A percentile compares a stretch with the other conserved stretches of the same genome.
phyloP scores from a whole-genome alignment of 345 rosid genomes.

The Lepidium aucheri region DNA sequence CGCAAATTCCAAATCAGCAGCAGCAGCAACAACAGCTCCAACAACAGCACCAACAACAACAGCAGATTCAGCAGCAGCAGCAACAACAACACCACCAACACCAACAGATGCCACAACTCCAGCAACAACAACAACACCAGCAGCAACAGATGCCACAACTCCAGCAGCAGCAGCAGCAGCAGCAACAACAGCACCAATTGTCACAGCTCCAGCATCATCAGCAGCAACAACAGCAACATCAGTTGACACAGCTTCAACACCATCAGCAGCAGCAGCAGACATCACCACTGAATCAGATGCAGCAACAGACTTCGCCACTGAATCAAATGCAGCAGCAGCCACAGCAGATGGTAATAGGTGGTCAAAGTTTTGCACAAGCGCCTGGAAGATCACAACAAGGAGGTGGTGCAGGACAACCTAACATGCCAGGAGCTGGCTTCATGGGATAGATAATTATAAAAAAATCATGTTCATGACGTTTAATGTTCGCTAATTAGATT shows the following conservation, averaged over 20 bases:
- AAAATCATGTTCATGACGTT: not conserved
- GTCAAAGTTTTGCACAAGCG: constrained; percentile 67
- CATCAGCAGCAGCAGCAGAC: constrained; percentile 31
- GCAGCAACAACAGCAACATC: constrained; percentile 33
- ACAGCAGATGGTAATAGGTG: constrained; percentile 68
- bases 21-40: constrained; percentile 29
- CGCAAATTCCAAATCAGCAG: constrained; percentile 72
- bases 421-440: constrained; percentile 69
- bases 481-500: not conserved
- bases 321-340: constrained; percentile 45
- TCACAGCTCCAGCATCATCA: constrained; percentile 36
- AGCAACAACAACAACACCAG: constrained; percentile 30
- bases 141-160: constrained; percentile 35
- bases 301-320: constrained; percentile 26
- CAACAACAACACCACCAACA: constrained; percentile 36
- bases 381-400: constrained; percentile 56
- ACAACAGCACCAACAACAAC: constrained; percentile 24
- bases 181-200: constrained; percentile 33
- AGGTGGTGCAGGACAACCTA: constrained; percentile 38
- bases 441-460: constrained; percentile 25
- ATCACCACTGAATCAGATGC: constrained; percentile 16
- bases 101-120: constrained; percentile 36
- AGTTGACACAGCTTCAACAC: constrained; percentile 33
- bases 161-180: constrained; percentile 31
- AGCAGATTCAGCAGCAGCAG: constrained; percentile 25